Conservation (phyloP, 352 stramenopile species). For the Phytophthora sansomeana region DNA sequence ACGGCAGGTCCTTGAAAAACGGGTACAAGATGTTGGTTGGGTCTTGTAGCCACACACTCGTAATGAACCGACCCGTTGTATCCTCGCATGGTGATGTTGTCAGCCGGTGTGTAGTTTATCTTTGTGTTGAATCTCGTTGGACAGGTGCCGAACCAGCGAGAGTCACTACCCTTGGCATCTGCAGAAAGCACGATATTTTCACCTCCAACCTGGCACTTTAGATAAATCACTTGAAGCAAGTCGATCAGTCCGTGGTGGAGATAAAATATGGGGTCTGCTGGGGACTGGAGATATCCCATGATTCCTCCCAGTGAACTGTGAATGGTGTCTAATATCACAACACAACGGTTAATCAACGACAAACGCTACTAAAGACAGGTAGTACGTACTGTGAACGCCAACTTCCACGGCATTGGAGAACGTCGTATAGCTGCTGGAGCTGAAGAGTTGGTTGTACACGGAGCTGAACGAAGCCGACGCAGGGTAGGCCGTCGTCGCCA, state of each 20-base stretch:
- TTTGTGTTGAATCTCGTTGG: slow-evolving; percentile 10
- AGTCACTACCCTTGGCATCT: slow-evolving; percentile 40
- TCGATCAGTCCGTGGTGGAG: slow-evolving; percentile 59
- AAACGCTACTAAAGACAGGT: not conserved
- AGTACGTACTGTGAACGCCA: slow-evolving; percentile 59
- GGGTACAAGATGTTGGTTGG: slow-evolving; percentile 55
- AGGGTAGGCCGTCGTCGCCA: no score
- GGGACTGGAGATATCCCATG: slow-evolving; percentile 60
- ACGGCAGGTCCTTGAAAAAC: slow-evolving; percentile 73
- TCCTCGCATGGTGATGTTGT: slow-evolving; percentile 42
- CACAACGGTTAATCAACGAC: not conserved
- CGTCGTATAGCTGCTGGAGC: slow-evolving; percentile 22
- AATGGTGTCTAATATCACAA: slow-evolving; percentile 41
- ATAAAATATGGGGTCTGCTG: slow-evolving; percentile 64
- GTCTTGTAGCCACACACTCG: slow-evolving; percentile 47
- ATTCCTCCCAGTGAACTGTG: slow-evolving; percentile 50
- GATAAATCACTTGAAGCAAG: slow-evolving; percentile 56
- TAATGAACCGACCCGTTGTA: no score
- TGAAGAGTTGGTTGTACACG: slow-evolving; percentile 59
- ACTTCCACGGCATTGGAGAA: slow-evolving; percentile 45
- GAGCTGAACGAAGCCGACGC: slow-evolving; percentile 45
- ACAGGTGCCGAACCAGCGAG: slow-evolving; percentile 45
- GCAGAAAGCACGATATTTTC: slow-evolving; percentile 33
- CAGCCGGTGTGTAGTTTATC: slow-evolving; percentile 23
- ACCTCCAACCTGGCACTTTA: slow-evolving; percentile 58